Evolutionary conservation across 2,329 filamentous ascomycete species (phyloP).

Genomic region (Trichoderma aggressivum): DNA sequence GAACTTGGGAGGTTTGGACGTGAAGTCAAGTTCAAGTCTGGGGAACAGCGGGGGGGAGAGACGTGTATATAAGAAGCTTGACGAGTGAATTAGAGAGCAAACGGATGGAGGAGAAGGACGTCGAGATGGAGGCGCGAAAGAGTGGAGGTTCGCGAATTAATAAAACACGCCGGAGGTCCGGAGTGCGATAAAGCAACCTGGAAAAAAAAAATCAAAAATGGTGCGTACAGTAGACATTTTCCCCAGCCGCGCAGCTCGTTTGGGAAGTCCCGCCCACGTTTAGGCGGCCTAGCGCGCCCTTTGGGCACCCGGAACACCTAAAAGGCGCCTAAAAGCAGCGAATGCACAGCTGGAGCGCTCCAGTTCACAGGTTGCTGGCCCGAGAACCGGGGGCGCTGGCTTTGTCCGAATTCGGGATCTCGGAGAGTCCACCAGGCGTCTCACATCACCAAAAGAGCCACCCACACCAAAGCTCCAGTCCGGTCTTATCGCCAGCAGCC

Average conservation of each 20-base stretch:
- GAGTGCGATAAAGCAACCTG: background rate
- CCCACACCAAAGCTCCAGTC: background rate
- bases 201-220: slow-evolving; percentile 4
- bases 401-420: slow-evolving; percentile 17
- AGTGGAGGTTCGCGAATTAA: slow-evolving; percentile 15
- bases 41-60: background rate
- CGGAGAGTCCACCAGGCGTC: background rate
- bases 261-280: slow-evolving; percentile 6
- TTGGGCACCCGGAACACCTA: background rate
- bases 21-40: background rate
- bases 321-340: background rate
- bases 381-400: background rate
- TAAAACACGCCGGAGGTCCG: slow-evolving; percentile 15
- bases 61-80: background rate
- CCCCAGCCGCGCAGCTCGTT: background rate
- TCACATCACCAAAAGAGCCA: background rate
- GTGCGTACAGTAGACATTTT: slow-evolving; percentile 1
- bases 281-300: slow-evolving; percentile 4
- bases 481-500: background rate
- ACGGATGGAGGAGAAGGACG: background rate
- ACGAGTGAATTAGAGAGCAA: background rate
- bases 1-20: background rate
- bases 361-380: background rate
- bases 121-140: background rate
- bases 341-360: background rate